These are phyloP conservation scores for Eucalyptus curtisii DNA, from an alignment of 345 rosid species.

Conservation along the genomic window DNA sequence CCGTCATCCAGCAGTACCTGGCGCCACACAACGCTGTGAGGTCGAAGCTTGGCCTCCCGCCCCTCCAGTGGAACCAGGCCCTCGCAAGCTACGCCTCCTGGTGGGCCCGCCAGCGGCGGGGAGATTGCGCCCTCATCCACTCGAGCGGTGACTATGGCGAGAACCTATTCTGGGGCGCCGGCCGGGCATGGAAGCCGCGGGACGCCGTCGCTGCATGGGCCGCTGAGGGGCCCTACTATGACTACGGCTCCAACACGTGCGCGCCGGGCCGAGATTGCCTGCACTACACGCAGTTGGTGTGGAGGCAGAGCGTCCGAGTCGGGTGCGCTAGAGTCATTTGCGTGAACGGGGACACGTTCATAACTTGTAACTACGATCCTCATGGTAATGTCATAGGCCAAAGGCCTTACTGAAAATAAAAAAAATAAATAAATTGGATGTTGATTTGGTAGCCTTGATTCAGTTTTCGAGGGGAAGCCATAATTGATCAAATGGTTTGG, in stretches of 20 bases:
- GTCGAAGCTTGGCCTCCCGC: constrained; percentile 32
- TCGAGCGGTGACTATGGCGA: constrained; percentile 42
- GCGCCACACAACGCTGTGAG: constrained; percentile 32
- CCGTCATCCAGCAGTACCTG: constrained; percentile 16
- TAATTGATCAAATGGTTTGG: not conserved
- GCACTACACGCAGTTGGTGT: constrained; percentile 59
- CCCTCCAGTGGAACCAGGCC: constrained; percentile 43
- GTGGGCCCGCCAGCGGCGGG: constrained; percentile 24
- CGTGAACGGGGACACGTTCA: constrained; percentile 35
- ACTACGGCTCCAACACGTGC: constrained; percentile 32
- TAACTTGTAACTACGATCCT: constrained; percentile 50
- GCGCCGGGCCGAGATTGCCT: constrained; percentile 16
- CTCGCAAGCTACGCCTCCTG: constrained; percentile 30
- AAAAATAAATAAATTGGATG: not conserved
- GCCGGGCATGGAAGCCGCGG: constrained; percentile 27
- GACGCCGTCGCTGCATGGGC: constrained; percentile 52
- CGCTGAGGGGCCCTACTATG: constrained; percentile 26
- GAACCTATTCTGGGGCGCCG: constrained; percentile 58
- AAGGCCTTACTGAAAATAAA: constrained; percentile 32
- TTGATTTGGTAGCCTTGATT: not conserved
- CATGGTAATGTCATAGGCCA: constrained; percentile 54
- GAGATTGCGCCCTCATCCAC: constrained; percentile 40
- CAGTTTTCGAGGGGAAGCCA: not conserved
- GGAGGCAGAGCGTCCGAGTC: constrained; percentile 43
- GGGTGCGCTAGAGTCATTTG: constrained; percentile 45